phyloP scores from a whole-genome alignment of 129 eudicot genomes.

The Flaveria bidentis region DNA sequence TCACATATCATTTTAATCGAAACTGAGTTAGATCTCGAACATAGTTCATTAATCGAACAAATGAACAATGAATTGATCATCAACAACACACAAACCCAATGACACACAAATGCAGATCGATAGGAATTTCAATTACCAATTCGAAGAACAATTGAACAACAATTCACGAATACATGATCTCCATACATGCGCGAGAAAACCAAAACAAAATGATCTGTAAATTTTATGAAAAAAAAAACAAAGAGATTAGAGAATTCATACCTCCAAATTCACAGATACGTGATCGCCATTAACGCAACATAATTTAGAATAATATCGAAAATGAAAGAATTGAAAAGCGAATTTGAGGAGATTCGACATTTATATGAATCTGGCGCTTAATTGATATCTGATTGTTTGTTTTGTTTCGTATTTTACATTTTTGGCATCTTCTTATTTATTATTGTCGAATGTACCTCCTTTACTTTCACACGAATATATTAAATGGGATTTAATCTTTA shows the following conservation, averaged over 20 bases:
- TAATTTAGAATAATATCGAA: background rate
- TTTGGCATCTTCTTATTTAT: background rate
- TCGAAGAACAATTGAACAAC: background rate
- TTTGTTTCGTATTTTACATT: background rate
- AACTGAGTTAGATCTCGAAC: slow-evolving; percentile 19
- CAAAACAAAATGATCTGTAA: background rate
- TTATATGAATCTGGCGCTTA: slow-evolving; percentile 34
- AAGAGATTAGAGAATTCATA: slow-evolving; percentile 7
- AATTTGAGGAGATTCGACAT: slow-evolving; percentile 17
- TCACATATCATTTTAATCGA: slow-evolving; percentile 9
- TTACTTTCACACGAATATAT: background rate
- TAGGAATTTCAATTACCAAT: slow-evolving; percentile 9
- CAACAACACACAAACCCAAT: background rate
- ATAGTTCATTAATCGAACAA: background rate
- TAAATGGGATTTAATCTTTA: too few species aligned
- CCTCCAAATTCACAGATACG: slow-evolving; percentile 20
- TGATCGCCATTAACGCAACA: slow-evolving; percentile 32
- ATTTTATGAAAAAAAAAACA: background rate
- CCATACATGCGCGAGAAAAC: background rate
- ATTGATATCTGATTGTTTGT: slow-evolving; percentile 17
- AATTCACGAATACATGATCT: slow-evolving; percentile 12
- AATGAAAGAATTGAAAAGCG: background rate
- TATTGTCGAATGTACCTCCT: background rate
- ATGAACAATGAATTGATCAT: background rate
- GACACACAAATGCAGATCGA: slow-evolving; percentile 8